These are phyloP conservation scores for Termitomyces sp. DNA, from an alignment of 1,284 basidiomycete species.

Conservation along the genomic window DNA sequence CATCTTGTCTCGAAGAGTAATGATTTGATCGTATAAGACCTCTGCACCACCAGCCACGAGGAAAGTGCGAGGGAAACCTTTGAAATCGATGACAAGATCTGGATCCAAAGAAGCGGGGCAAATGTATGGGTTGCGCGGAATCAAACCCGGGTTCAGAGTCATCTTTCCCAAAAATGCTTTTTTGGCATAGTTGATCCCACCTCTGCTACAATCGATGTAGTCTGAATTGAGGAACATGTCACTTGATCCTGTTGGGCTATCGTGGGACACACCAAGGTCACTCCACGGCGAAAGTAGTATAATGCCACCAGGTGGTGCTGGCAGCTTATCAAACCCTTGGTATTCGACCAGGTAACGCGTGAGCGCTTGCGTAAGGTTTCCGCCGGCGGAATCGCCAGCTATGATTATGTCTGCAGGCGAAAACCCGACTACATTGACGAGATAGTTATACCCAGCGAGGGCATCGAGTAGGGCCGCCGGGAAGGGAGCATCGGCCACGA, in stretches of 20 bases:
- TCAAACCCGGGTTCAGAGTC: constrained; percentile 31
- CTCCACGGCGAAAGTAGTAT: constrained; percentile 55
- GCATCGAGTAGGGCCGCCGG: constrained; percentile 61
- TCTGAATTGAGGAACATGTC: constrained; percentile 28
- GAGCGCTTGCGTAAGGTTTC: constrained; percentile 60
- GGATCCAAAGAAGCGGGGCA: constrained; percentile 47
- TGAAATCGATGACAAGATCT: constrained; percentile 35
- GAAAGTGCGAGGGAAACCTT: constrained; percentile 51
- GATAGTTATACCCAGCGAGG: constrained; percentile 56
- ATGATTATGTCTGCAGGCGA: constrained; percentile 55
- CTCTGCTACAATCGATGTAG: constrained; percentile 27
- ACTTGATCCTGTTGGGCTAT: constrained; percentile 28
- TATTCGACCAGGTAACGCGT: constrained; percentile 46
- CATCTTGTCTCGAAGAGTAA: constrained; percentile 39
- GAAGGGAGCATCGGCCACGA: constrained; percentile 40
- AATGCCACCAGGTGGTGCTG: constrained; percentile 43
- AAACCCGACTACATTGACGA: constrained; percentile 46
- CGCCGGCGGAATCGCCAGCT: constrained; percentile 70
- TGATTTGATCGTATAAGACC: constrained; percentile 45
- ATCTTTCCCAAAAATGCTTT: constrained; percentile 32
- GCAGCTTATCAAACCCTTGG: constrained; percentile 28
- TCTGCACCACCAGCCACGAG: constrained; percentile 52
- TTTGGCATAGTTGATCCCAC: constrained; percentile 26
- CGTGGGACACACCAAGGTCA: constrained; percentile 41
- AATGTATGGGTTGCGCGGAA: constrained; percentile 44